These are phyloP conservation scores for Leccinum variicolor DNA, from an alignment of 768 basidiomycete species.

Conservation along the genomic window DNA sequence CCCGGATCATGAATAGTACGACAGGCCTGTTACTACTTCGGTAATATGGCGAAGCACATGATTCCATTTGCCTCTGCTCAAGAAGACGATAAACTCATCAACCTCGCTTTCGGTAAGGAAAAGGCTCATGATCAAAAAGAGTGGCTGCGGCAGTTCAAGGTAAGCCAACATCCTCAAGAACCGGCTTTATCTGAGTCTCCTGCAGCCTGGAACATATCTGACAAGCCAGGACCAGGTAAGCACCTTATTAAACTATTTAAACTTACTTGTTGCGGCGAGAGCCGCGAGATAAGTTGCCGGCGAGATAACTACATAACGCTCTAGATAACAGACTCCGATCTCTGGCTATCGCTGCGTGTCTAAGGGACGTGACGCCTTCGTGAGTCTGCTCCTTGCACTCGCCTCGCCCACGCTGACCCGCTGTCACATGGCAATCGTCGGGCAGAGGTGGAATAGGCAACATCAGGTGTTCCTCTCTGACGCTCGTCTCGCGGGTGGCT, in stretches of 20 bases:
- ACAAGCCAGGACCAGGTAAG: too few relatives aligned
- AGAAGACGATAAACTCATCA: conserved; percentile 85
- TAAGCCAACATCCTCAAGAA: conserved; percentile 24
- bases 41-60: conserved; percentile 89
- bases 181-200: conserved; percentile 1
- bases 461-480: conserved; percentile 51
- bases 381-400: conserved; percentile 30
- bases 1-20: conserved; percentile 1
- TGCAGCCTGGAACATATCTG: conserved; percentile 87
- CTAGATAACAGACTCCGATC: not conserved
- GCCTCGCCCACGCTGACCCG: conserved; percentile 2
- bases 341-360: conserved; percentile 46
- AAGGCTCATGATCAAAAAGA: conserved; percentile 98
- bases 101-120: conserved; percentile 99
- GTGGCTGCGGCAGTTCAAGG: conserved; percentile 93
- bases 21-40: conserved; percentile 92
- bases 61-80: conserved; percentile 84
- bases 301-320: too few relatives aligned
- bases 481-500: conserved; percentile 36
- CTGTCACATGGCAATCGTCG: conserved; percentile 42
- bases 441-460: conserved; percentile 75
- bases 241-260: too few relatives aligned
- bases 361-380: conserved; percentile 57
- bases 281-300: too few relatives aligned
- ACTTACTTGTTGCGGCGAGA: too few relatives aligned